Evolutionary conservation across 164 flowering plant species (phyloP).

Genomic region (Pachysandra terminalis): DNA sequence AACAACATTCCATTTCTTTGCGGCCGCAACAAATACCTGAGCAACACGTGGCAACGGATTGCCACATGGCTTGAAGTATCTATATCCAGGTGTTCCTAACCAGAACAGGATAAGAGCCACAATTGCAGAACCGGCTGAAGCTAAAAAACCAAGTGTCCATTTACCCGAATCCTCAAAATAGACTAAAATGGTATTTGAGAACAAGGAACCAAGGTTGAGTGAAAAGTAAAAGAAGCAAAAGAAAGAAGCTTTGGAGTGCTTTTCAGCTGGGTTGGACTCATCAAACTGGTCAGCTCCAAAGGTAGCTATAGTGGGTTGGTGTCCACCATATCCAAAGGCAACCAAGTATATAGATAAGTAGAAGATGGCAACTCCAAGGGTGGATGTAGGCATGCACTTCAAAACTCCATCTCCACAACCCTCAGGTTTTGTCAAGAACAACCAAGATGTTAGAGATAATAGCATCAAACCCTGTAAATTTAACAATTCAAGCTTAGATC

Average conservation of each 20-base stretch:
- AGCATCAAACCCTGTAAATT: slow-evolving; percentile 73
- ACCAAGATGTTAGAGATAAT: slow-evolving; percentile 61
- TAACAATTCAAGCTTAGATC: no score
- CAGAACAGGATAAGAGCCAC: slow-evolving; percentile 44
- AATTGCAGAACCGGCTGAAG: slow-evolving; percentile 53
- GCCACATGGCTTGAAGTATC: slow-evolving; percentile 60
- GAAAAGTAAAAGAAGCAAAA: slow-evolving; percentile 82
- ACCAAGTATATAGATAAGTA: slow-evolving; percentile 71
- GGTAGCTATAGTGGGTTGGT: slow-evolving; percentile 92
- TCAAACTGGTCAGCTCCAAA: slow-evolving; percentile 90
- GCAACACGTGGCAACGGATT: slow-evolving; percentile 78
- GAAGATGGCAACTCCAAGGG: slow-evolving; percentile 38
- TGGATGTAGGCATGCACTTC: slow-evolving; percentile 34
- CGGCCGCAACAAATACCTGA: slow-evolving; percentile 69
- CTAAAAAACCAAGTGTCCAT: slow-evolving; percentile 76
- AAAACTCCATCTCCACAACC: slow-evolving; percentile 57
- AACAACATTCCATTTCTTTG: slow-evolving; percentile 42
- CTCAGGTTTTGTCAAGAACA: slow-evolving; percentile 53
- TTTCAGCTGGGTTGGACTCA: slow-evolving; percentile 35
- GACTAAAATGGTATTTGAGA: slow-evolving; percentile 83
- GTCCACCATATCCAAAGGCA: slow-evolving; percentile 92
- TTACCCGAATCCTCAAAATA: slow-evolving; percentile 72
- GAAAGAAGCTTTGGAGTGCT: slow-evolving; percentile 42
- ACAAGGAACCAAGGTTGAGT: slow-evolving; percentile 67
- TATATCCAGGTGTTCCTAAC: slow-evolving; percentile 42